phyloP scores from a whole-genome alignment of 345 rosid genomes.

The Barbarea vulgaris region DNA sequence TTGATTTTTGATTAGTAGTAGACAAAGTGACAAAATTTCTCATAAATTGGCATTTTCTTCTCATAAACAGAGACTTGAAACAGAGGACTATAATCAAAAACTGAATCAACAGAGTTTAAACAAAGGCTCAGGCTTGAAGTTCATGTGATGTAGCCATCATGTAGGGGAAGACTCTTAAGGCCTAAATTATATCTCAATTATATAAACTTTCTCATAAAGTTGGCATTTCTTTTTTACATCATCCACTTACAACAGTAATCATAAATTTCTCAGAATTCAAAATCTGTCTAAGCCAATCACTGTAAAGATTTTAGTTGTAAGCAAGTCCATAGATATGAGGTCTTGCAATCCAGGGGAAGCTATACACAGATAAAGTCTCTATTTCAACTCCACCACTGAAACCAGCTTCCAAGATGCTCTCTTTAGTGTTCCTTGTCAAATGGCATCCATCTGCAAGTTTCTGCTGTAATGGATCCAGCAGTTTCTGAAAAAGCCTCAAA shows the following conservation, averaged over 20 bases:
- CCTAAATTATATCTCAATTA: no score
- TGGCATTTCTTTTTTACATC: not conserved
- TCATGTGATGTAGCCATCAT: no score
- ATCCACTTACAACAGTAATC: not conserved
- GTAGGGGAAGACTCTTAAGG: no score
- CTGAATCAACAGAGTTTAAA: not conserved
- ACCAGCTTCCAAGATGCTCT: constrained; percentile 61
- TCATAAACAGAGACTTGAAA: constrained; percentile 1
- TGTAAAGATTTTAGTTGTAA: constrained; percentile 41
- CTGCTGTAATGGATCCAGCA: constrained; percentile 74
- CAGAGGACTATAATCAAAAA: not conserved
- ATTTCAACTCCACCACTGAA: constrained; percentile 54
- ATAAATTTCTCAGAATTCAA: not conserved
- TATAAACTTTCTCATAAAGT: no score
- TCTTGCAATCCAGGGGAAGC: constrained; percentile 46
- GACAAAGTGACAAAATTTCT: not conserved
- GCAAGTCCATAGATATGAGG: constrained; percentile 84
- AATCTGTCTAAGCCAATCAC: not conserved
- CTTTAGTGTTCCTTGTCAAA: constrained; percentile 71
- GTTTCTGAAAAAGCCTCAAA: constrained; percentile 48
- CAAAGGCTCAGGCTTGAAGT: not conserved
- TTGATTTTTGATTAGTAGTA: not conserved
- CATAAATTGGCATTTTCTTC: not conserved
- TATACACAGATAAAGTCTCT: constrained; percentile 42
- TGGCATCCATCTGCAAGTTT: constrained; percentile 73